Evolutionary conservation across 2,329 filamentous ascomycete species (phyloP).

Genomic region (Pyricularia grisea): DNA sequence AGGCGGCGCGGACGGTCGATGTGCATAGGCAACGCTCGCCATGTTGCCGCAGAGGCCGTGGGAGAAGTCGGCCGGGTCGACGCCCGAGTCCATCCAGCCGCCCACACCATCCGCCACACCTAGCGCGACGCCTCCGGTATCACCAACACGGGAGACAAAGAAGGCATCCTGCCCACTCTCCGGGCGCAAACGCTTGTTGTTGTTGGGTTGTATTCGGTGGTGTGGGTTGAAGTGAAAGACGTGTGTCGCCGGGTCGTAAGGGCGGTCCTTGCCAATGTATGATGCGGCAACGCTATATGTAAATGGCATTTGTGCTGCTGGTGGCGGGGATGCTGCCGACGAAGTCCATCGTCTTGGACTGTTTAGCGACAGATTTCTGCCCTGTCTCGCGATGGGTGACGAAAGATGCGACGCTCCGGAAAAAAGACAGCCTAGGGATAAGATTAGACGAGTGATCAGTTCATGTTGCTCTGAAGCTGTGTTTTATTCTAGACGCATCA

Average conservation of each 20-base stretch:
- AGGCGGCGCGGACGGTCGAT: constrained; percentile 37
- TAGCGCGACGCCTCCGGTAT: constrained; percentile 64
- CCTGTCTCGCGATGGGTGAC: not conserved
- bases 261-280: constrained; percentile 62
- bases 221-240: constrained; percentile 65
- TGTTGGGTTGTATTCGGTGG: constrained; percentile 46
- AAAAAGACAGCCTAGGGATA: not conserved
- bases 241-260: constrained; percentile 59
- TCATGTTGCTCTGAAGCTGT: not conserved
- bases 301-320: constrained; percentile 25
- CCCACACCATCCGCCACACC: constrained; percentile 92
- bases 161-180: constrained; percentile 93
- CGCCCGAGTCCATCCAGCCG: constrained; percentile 85
- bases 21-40: constrained; percentile 62
- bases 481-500: not conserved
- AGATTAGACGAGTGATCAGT: not conserved
- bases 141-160: constrained; percentile 76
- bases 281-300: constrained; percentile 66
- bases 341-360: not conserved
- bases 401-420: not conserved
- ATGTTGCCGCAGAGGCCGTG: constrained; percentile 91
- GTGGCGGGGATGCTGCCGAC: not conserved
- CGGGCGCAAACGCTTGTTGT: constrained; percentile 52
- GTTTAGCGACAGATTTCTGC: not conserved
- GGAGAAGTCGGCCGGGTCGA: constrained; percentile 92